These are phyloP conservation scores for Mycena leptocephala DNA, from an alignment of 768 basidiomycete species.

Conservation along the genomic window DNA sequence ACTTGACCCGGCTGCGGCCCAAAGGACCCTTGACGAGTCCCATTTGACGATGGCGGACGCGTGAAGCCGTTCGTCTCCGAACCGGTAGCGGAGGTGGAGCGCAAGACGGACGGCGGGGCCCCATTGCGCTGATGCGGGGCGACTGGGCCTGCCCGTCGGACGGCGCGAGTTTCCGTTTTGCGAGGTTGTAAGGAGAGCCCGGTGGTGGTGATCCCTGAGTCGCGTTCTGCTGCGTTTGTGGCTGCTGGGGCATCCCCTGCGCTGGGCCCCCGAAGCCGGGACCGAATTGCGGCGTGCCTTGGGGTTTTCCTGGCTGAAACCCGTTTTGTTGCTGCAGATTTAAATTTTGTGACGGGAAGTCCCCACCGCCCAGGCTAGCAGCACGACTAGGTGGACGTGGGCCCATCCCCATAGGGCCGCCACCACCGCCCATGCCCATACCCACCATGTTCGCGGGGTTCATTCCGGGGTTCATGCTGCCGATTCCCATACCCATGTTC, in stretches of 20 bases:
- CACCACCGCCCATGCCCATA: constrained; percentile 23
- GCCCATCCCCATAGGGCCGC: constrained; percentile 25
- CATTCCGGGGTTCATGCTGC: constrained; percentile 17
- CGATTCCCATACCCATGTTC: constrained; percentile 27
- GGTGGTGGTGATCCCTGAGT: constrained; percentile 21
- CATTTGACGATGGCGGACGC: constrained; percentile 23
- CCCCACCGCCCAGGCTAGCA: constrained; percentile 18
- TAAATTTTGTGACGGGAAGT: constrained; percentile 7
- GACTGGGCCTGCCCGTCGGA: constrained; percentile 26
- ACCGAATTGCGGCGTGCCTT: constrained; percentile 27
- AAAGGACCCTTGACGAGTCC: constrained; percentile 17
- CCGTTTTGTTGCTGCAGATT: constrained; percentile 28
- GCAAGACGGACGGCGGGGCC: constrained; percentile 29
- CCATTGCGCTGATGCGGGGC: constrained; percentile 34
- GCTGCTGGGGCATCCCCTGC: constrained; percentile 16
- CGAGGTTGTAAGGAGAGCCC: constrained; percentile 26
- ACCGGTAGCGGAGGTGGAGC: constrained; percentile 24
- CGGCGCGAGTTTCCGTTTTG: constrained; percentile 20
- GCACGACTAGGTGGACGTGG: constrained; percentile 28
- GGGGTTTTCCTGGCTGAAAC: constrained; percentile 17
- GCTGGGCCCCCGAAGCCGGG: constrained; percentile 7
- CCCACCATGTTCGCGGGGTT: constrained; percentile 13
- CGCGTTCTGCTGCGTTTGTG: constrained; percentile 10
- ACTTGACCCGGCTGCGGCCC: constrained; percentile 6
- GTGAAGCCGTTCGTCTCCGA: constrained; percentile 11